These are phyloP conservation scores for Colletotrichum salicis DNA, from an alignment of 2,329 filamentous ascomycete genomes.

Conservation along the genomic window DNA sequence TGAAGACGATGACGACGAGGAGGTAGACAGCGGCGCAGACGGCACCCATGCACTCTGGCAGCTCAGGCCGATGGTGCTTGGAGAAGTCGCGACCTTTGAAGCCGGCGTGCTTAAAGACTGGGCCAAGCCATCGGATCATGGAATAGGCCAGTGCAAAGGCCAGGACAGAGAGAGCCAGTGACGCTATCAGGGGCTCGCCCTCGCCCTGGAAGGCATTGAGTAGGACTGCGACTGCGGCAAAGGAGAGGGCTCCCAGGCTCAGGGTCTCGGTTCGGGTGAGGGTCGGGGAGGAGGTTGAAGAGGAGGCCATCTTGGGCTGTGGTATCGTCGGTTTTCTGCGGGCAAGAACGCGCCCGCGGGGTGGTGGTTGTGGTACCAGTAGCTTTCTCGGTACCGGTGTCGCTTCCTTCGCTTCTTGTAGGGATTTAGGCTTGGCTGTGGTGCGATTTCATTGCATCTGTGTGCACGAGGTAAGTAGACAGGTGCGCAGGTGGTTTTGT, in stretches of 20 bases:
- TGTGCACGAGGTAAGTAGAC: slow-evolving; percentile 3
- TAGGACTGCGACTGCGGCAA: slow-evolving; percentile 78
- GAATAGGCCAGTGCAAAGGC: slow-evolving; percentile 85
- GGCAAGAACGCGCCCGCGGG: background rate
- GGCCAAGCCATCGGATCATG: slow-evolving; percentile 92
- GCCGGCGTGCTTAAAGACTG: slow-evolving; percentile 87
- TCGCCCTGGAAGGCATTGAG: slow-evolving; percentile 84
- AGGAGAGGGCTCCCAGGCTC: slow-evolving; percentile 69
- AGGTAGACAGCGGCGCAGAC: slow-evolving; percentile 94
- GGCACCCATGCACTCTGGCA: slow-evolving; percentile 96
- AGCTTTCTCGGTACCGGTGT: background rate
- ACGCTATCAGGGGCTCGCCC: slow-evolving; percentile 89
- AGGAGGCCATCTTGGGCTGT: slow-evolving; percentile 42
- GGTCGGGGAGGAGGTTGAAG: slow-evolving; percentile 44
- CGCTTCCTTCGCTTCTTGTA: background rate
- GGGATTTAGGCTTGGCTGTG: background rate
- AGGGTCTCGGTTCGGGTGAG: slow-evolving; percentile 66
- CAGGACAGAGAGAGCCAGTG: slow-evolving; percentile 84
- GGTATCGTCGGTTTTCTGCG: background rate
- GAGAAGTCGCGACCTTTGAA: slow-evolving; percentile 91
- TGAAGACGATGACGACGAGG: slow-evolving; percentile 87
- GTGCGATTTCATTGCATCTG: background rate
- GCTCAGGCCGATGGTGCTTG: slow-evolving; percentile 74
- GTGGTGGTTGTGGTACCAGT: background rate
- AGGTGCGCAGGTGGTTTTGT: background rate